These are phyloP conservation scores for Thelonectria discophora DNA, from an alignment of 2,329 filamentous ascomycete species.

Conservation along the genomic window DNA sequence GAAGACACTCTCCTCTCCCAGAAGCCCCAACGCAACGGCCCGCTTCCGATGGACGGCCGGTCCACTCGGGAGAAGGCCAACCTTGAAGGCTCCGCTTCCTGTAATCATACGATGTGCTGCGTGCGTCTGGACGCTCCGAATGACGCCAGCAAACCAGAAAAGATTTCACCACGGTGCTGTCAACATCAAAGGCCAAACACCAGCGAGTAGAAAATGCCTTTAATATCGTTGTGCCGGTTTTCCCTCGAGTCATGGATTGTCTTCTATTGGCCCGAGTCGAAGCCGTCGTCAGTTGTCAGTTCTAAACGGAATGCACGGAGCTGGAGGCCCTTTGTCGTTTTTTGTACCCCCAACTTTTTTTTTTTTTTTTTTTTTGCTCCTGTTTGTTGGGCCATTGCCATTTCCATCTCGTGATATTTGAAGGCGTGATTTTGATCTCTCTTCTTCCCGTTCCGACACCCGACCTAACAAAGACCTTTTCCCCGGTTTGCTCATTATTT, in stretches of 20 bases:
- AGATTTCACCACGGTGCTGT: neutral
- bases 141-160: slow-evolving; percentile 22
- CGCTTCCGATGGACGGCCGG: slow-evolving; percentile 40
- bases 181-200: neutral
- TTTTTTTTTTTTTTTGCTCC: neutral
- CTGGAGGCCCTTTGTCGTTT: neutral
- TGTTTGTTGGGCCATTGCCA: neutral
- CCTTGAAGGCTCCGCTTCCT: slow-evolving; percentile 23
- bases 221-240: neutral
- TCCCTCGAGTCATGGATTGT: neutral
- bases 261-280: slow-evolving; percentile 18
- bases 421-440: neutral
- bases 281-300: neutral
- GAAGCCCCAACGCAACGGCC: slow-evolving; percentile 32
- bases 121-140: slow-evolving; percentile 17
- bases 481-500: neutral
- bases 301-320: no score
- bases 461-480: slow-evolving; percentile 7
- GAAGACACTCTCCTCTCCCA: slow-evolving; percentile 7
- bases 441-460: neutral
- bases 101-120: slow-evolving; percentile 39
- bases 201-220: neutral
- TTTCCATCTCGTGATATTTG: slow-evolving; percentile 28
- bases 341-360: slow-evolving; percentile 5
- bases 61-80: slow-evolving; percentile 35